Evolutionary conservation across 2,329 filamentous ascomycete genomes (phyloP).

Genomic region (Neonectria magnoliae): DNA sequence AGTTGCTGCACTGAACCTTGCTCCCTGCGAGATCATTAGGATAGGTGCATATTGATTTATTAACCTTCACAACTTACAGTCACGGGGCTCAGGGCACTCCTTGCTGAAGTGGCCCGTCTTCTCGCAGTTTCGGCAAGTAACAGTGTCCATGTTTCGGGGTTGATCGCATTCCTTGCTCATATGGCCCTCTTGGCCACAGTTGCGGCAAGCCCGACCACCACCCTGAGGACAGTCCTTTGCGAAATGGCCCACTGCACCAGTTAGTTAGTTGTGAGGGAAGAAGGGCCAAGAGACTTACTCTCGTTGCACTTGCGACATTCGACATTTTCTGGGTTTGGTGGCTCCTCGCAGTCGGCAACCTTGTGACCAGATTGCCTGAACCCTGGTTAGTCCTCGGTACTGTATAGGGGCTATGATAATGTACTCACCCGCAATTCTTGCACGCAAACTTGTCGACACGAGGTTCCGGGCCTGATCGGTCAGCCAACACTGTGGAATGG

Average conservation of each 20-base stretch:
- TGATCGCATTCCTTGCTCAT: slow-evolving; percentile 61
- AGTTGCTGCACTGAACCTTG: slow-evolving; percentile 53
- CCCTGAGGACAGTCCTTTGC: slow-evolving; percentile 71
- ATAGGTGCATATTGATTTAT: not conserved
- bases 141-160: slow-evolving; percentile 54
- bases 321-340: slow-evolving; percentile 68
- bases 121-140: slow-evolving; percentile 70
- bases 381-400: slow-evolving; percentile 14
- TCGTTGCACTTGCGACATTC: slow-evolving; percentile 74
- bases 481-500: slow-evolving; percentile 20
- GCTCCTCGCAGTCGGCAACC: slow-evolving; percentile 63
- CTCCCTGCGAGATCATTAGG: slow-evolving; percentile 46
- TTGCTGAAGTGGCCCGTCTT: slow-evolving; percentile 69
- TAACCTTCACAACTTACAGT: slow-evolving; percentile 44
- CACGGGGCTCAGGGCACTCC: slow-evolving; percentile 68
- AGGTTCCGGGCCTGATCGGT: slow-evolving; percentile 61
- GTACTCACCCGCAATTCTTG: slow-evolving; percentile 70
- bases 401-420: not conserved
- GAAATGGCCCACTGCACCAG: slow-evolving; percentile 65
- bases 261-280: slow-evolving; percentile 14
- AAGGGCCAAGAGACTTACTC: slow-evolving; percentile 55
- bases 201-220: slow-evolving; percentile 64
- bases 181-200: slow-evolving; percentile 73
- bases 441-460: slow-evolving; percentile 73
- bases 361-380: slow-evolving; percentile 61